These are phyloP conservation scores for Fusarium napiforme DNA, from an alignment of 2,329 filamentous ascomycete species.

Conservation along the genomic window DNA sequence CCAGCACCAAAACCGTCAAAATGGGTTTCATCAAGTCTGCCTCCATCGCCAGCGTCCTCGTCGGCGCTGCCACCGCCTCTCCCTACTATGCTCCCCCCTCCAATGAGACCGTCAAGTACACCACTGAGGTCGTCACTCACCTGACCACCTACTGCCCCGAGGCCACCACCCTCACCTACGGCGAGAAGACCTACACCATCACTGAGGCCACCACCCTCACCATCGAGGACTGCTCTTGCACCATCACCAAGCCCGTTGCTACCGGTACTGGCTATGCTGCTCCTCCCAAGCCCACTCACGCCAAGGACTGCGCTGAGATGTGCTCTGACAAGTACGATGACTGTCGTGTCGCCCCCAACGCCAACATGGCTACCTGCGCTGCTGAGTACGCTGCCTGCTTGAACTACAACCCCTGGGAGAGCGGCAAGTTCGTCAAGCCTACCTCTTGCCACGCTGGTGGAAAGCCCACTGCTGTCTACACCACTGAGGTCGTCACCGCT, in stretches of 20 bases:
- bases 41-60: conserved; percentile 26
- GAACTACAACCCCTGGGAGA: conserved; percentile 41
- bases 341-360: conserved; percentile 31
- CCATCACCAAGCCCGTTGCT: conserved; percentile 58
- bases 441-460: conserved; percentile 61
- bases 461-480: conserved; percentile 37
- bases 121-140: conserved; percentile 70
- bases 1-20: conserved; percentile 22
- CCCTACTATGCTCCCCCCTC: conserved; percentile 29
- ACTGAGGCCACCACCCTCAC: conserved; percentile 71
- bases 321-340: conserved; percentile 30
- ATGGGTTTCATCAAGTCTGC: conserved; percentile 40
- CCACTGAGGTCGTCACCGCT: conserved; percentile 27
- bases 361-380: conserved; percentile 42
- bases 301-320: conserved; percentile 28
- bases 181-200: conserved; percentile 71
- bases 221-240: conserved; percentile 74
- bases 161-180: conserved; percentile 68
- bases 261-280: conserved; percentile 17
- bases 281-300: conserved; percentile 24
- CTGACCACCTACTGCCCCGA: conserved; percentile 76
- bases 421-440: conserved; percentile 22
- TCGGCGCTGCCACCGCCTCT: conserved; percentile 31
- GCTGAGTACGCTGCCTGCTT: conserved; percentile 41
- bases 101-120: conserved; percentile 57